Evolutionary conservation across 2,329 filamentous ascomycete genomes (phyloP).

Genomic region (Cercospora citrullina): DNA sequence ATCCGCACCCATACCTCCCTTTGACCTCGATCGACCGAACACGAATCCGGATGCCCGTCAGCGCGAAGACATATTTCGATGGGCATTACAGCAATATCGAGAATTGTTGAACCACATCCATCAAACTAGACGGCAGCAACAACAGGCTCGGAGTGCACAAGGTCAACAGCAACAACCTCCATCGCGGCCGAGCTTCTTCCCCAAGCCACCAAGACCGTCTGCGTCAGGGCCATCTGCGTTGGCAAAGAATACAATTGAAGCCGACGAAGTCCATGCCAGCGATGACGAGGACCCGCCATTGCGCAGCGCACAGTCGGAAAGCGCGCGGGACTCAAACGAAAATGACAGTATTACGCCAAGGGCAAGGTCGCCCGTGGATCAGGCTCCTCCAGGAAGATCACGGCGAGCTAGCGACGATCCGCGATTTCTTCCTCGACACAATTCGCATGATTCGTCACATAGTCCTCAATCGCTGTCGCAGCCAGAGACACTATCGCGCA

Average conservation of each 20-base stretch:
- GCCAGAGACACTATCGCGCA: not conserved
- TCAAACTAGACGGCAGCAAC: slow-evolving; percentile 45
- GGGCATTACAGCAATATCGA: slow-evolving; percentile 51
- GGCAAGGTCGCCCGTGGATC: slow-evolving; percentile 20
- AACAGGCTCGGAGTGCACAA: slow-evolving; percentile 42
- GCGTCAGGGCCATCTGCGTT: slow-evolving; percentile 50
- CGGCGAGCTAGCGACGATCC: slow-evolving; percentile 28
- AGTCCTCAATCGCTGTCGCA: not conserved
- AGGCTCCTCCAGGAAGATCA: slow-evolving; percentile 1
- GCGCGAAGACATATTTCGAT: slow-evolving; percentile 49
- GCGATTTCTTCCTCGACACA: slow-evolving; percentile 22
- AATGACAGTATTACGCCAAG: slow-evolving; percentile 22
- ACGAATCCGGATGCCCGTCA: slow-evolving; percentile 43
- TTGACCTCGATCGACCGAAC: not conserved
- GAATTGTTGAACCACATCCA: slow-evolving; percentile 52
- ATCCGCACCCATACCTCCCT: not conserved
- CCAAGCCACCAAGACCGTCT: slow-evolving; percentile 61
- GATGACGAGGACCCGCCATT: slow-evolving; percentile 20
- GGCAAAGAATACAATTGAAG: slow-evolving; percentile 13
- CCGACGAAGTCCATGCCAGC: slow-evolving; percentile 5
- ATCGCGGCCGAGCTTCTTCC: slow-evolving; percentile 59
- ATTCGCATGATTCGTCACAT: not conserved
- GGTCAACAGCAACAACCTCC: slow-evolving; percentile 45
- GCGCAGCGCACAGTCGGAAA: slow-evolving; percentile 5
- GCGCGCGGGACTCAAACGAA: slow-evolving; percentile 5